Base-by-base conservation (phyloP, 352 stramenopile genomes). In the Aphanomyces euteiches region DNA sequence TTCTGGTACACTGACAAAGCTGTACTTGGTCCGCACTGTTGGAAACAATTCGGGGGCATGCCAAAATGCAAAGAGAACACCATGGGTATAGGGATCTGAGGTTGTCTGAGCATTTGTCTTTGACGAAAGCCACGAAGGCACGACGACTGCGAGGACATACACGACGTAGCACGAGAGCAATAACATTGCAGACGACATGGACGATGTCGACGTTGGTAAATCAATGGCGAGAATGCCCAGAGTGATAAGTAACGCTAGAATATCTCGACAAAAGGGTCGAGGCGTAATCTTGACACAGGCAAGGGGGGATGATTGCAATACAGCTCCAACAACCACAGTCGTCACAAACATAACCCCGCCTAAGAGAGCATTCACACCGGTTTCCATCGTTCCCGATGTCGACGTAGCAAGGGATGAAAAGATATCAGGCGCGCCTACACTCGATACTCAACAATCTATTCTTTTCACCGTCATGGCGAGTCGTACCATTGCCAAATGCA, bases 321-420 rank as follows among this genome's bases (percentile, higher is more conserved):
- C 83, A 19, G 75, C 79, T 13, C 95, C 95, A 7, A 96, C 87
- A 5, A 99, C 91, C 40, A 98, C 84, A 3, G 85, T 97, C 21
- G 88, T 96, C 37, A 99, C 88, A 69, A 99, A 98, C 87, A 99
- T 97, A 47, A 87, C 93, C 17, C 90, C 95, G 53, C 96, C 96
- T 5, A 98, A 91, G 3, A 99, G 79, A 50, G 96, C 95, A 43
- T 98, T 98, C 61, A 99, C 82, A 36, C 90, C 93, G 19, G 84
- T 79, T 41, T 89, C 82, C 15, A 77, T 81, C 10, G 89, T 80
- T 0, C 80, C 87, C 1, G 84, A 91, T 6, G 80, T 80, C 63
- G 93, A 96, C n/a, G 88, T 85, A 0, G 91, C 90, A 66, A 98
- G 85, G 3, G 90, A 83, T 3, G 91, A 96, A 61, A 97, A 98